Conservation (phyloP, 2,329 filamentous ascomycete genomes). For the Fusarium buharicum region DNA sequence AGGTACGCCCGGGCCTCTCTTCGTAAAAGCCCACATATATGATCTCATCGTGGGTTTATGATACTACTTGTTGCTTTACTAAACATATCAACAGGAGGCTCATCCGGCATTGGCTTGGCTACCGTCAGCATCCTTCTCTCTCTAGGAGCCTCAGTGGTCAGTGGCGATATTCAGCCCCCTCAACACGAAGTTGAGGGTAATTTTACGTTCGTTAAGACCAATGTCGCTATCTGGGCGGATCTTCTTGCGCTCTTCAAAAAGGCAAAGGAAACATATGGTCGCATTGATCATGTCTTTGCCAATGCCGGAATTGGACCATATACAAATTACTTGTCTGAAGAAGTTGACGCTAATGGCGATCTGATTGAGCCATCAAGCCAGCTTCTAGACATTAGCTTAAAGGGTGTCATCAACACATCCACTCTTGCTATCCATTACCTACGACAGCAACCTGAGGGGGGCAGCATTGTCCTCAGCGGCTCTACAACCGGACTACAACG, state of each 20-base stretch:
- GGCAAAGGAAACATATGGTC: conserved; percentile 71
- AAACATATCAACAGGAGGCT: conserved; percentile 56
- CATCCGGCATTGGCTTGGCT: conserved; percentile 69
- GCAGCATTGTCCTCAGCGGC: conserved; percentile 65
- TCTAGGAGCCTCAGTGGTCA: conserved; percentile 65
- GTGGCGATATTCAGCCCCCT: conserved; percentile 61
- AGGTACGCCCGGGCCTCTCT: conserved; percentile 35
- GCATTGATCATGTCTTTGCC: conserved; percentile 80
- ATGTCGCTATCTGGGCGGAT: conserved; percentile 62
- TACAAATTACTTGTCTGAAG: conserved; percentile 58
- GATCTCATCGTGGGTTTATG: no score
- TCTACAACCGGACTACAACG: conserved; percentile 63
- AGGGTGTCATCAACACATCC: conserved; percentile 61
- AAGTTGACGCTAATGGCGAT: conserved; percentile 62
- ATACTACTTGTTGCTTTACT: no score
- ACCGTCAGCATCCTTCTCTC: conserved; percentile 63
- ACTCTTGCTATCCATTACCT: conserved; percentile 62
- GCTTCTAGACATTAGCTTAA: conserved; percentile 62
- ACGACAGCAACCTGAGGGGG: conserved; percentile 57
- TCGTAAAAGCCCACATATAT: no score
- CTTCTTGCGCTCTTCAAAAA: conserved; percentile 63
- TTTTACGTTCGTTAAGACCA: conserved; percentile 54
- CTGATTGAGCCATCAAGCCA: conserved; percentile 56
- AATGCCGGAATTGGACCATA: conserved; percentile 66
- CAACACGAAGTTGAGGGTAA: conserved; percentile 37